Percentiles rank a stretch among this genome's conserved stretches.
Conservation (phyloP, 2,329 filamentous ascomycete species). For the Fusarium incarnatum region DNA sequence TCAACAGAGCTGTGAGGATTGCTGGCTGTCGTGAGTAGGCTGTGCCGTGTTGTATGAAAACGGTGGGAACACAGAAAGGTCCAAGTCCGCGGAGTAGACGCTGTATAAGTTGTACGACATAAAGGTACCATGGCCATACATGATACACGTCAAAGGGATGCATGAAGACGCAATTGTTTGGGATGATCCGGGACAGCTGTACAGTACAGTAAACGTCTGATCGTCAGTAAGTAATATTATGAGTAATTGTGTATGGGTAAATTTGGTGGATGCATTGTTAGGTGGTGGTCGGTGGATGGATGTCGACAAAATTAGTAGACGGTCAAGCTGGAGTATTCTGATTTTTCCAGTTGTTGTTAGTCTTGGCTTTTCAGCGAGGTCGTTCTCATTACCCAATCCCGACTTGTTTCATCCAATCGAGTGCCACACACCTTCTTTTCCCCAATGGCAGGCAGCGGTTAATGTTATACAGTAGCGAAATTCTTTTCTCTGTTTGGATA, state of each 20-base stretch:
- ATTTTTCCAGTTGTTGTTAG: constrained; percentile 18
- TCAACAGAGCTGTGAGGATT: constrained; percentile 1
- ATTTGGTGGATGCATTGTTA: constrained; percentile 22
- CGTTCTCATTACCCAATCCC: constrained; percentile 55
- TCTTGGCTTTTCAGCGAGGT: constrained; percentile 43
- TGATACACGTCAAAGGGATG: constrained; percentile 30
- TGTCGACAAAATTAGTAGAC: constrained; percentile 30
- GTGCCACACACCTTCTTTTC: constrained; percentile 37
- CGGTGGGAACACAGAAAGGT: constrained; percentile 17
- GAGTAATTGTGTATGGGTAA: constrained; percentile 23
- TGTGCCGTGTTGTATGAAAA: constrained; percentile 18
- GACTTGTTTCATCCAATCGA: constrained; percentile 49
- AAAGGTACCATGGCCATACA: not conserved
- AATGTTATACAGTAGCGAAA: constrained; percentile 5
- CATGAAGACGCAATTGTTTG: constrained; percentile 23
- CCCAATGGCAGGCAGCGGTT: constrained; percentile 34
- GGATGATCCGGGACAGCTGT: constrained; percentile 1
- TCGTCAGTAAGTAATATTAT: constrained; percentile 25
- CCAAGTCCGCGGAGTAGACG: constrained; percentile 33
- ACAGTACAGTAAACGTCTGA: constrained; percentile 18
- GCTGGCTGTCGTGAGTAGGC: not conserved
- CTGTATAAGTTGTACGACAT: constrained; percentile 10
- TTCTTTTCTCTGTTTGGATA: constrained; percentile 36
- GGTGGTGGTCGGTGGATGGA: constrained; percentile 10
- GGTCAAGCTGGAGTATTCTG: constrained; percentile 28